phyloP scores from a whole-genome alignment of 139 green algal genomes.

The Trebouxia sp. region DNA sequence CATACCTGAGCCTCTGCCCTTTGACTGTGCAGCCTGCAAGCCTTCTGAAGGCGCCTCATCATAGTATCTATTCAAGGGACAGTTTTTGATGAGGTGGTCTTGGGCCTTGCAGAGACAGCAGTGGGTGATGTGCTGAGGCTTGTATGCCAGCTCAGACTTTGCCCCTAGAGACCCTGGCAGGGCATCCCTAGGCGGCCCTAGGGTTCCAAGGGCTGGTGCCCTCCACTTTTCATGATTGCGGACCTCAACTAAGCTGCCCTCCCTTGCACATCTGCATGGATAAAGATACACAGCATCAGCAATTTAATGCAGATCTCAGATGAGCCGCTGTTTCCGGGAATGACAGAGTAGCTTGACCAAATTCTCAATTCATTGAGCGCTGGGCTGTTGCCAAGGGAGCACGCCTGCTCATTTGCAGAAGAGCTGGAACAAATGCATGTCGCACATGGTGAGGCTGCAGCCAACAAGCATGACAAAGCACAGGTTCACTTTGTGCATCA shows the following conservation, averaged over 20 bases:
- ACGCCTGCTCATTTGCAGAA: too few species aligned
- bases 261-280: not conserved
- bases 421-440: too few species aligned
- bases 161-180: not conserved
- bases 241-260: not conserved
- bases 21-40: not conserved
- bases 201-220: not conserved
- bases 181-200: not conserved
- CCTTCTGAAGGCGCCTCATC: too few species aligned
- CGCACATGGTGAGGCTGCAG: too few species aligned
- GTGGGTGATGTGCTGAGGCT: not conserved
- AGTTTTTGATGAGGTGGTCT: not conserved
- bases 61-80: not conserved
- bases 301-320: not conserved
- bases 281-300: not conserved
- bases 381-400: too few species aligned
- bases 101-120: not conserved
- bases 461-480: too few species aligned
- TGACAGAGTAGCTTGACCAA: too few species aligned
- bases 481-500: too few species aligned
- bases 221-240: constrained; percentile 1
- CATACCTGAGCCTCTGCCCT: not conserved
- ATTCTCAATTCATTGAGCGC: too few species aligned
- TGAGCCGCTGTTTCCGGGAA: too few species aligned
- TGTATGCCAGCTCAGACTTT: not conserved